Evolutionary conservation across 306 rosid genomes (phyloP).

Genomic region (Cicer arietinum): DNA sequence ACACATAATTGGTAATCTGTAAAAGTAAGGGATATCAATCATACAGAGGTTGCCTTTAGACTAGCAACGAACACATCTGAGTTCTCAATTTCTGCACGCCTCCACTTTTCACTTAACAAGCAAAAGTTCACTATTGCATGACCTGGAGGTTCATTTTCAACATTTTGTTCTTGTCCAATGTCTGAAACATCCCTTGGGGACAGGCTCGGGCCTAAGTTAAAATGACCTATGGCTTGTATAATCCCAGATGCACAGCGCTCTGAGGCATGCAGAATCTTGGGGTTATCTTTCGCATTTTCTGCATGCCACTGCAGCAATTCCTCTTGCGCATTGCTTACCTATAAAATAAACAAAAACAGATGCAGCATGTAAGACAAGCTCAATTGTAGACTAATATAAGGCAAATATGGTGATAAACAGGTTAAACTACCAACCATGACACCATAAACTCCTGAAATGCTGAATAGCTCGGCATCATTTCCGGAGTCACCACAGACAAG

Average conservation of each 20-base stretch:
- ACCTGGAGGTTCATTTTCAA: slow-evolving; percentile 54
- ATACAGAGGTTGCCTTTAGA: slow-evolving; percentile 63
- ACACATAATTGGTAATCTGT: slow-evolving; percentile 1
- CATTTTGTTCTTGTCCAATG: slow-evolving; percentile 40
- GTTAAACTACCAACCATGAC: slow-evolving; percentile 83
- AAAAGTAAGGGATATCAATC: slow-evolving; percentile 49
- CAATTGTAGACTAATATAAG: slow-evolving; percentile 5
- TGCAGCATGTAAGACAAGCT: slow-evolving; percentile 22
- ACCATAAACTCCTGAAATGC: slow-evolving; percentile 86
- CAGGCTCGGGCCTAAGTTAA: slow-evolving; percentile 68
- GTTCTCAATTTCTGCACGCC: slow-evolving; percentile 81
- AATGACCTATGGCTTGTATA: slow-evolving; percentile 91
- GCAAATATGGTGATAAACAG: slow-evolving; percentile 25
- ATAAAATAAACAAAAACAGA: slow-evolving; percentile 43
- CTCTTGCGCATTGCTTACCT: slow-evolving; percentile 99
- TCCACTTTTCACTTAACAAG: slow-evolving; percentile 81
- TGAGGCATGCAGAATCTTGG: slow-evolving; percentile 84
- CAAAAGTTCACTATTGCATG: slow-evolving; percentile 64
- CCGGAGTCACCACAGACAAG: slow-evolving; percentile 99
- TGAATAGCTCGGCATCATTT: slow-evolving; percentile 96
- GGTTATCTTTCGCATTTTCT: slow-evolving; percentile 79
- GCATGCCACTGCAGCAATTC: slow-evolving; percentile 93
- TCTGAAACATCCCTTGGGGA: slow-evolving; percentile 81
- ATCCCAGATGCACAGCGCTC: slow-evolving; percentile 98
- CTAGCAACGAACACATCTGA: slow-evolving; percentile 59